These are phyloP conservation scores for Agaricus bisporus DNA, from an alignment of 768 basidiomycete genomes.

Conservation along the genomic window DNA sequence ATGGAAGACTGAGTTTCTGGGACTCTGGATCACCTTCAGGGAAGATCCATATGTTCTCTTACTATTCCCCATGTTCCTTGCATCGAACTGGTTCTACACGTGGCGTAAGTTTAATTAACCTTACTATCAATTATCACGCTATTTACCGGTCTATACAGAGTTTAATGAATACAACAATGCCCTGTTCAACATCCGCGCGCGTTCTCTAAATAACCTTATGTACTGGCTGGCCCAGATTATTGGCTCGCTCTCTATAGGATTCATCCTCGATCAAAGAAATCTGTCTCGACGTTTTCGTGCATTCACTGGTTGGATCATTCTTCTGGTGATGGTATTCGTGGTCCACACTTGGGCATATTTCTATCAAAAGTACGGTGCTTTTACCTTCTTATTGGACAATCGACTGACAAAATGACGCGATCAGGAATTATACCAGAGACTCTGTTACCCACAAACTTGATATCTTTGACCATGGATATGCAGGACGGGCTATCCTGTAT, in stretches of 20 bases:
- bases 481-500: slow-evolving; percentile 52
- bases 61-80: slow-evolving; percentile 81
- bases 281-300: slow-evolving; percentile 64
- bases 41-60: slow-evolving; percentile 68
- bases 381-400: neutral
- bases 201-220: slow-evolving; percentile 70
- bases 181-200: slow-evolving; percentile 72
- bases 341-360: slow-evolving; percentile 72
- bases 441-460: slow-evolving; percentile 48
- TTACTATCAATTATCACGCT: neutral
- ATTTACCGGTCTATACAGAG: slow-evolving; percentile 32
- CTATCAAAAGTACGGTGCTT: slow-evolving; percentile 55
- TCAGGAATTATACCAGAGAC: slow-evolving; percentile 54
- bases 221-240: slow-evolving; percentile 78
- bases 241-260: slow-evolving; percentile 65
- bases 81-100: slow-evolving; percentile 80
- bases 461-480: slow-evolving; percentile 48
- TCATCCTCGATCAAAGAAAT: slow-evolving; percentile 51
- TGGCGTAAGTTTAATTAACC: slow-evolving; percentile 51
- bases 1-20: slow-evolving; percentile 69
- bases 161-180: slow-evolving; percentile 75
- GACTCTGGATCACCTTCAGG: slow-evolving; percentile 60
- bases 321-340: slow-evolving; percentile 65
- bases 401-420: slow-evolving; percentile 11
- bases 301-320: slow-evolving; percentile 57